Base-by-base conservation (phyloP, 73 alveolate species). In the Paramecium sonneborni region DNA sequence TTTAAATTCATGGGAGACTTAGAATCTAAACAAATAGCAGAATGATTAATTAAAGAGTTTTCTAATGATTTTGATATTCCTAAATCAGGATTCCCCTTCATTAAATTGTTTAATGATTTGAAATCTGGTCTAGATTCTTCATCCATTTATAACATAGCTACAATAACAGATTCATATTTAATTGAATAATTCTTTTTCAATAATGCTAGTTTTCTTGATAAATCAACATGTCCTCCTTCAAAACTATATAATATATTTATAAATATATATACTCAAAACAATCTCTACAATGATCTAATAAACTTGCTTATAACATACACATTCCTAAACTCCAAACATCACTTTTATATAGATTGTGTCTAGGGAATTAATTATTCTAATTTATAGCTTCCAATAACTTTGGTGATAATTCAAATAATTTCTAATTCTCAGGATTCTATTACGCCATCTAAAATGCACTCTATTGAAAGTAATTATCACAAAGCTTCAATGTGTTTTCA, bases 311-410 rank as follows among this genome's bases (percentile, higher is more conserved):
- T 41, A 88, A 23, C 30, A 88, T 39, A 23, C 85, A 57, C 91
- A 88, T 82, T 39, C 91, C 94, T 28, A 88, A 48, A 69, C 91
- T 68, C 57, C 46, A 88, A 6, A 88, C 94, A 70, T 88, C 94
- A 7, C 85, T 43, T 18, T 88, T 88, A 21, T 43, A 88, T n/a
- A 62, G 39, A 30, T 88, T 88, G 21, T 88, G 94, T 34, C 87
- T 82, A 9, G 94, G 94, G 34, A 56, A 56, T 24, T 39, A 5
- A 26, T 79, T 79, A 5, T 79, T 30, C 28, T 79, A 44, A 79
- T 79, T 23, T 23, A 79, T 11, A 18, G 90, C 90, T 46, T 38
- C 55, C 14, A 79, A 26, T 43, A 79, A 34, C 18, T 79, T 79
- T 41, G 90, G 90, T 30, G 90, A 79, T 21, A 79, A 46, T 23